Percentiles rank a stretch among this genome's conserved stretches.
Evolutionary conservation across 768 basidiomycete species (phyloP).

Genomic region (Hericium alpestre): DNA sequence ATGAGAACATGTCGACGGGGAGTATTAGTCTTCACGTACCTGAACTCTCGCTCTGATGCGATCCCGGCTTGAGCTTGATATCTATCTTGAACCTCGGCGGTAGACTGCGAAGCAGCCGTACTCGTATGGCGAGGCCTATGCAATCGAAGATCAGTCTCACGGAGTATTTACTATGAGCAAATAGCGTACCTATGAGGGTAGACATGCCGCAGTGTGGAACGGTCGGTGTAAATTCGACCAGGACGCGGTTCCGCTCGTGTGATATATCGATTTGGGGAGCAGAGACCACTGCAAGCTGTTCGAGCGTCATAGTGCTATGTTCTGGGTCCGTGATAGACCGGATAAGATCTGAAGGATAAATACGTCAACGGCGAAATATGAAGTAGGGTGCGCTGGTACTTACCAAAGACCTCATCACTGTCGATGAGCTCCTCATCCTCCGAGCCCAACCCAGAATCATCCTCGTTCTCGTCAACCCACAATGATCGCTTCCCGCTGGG

Average conservation of each 20-base stretch:
- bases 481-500: conserved; percentile 38
- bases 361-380: not conserved
- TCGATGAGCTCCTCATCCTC: conserved; percentile 63
- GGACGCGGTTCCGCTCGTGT: conserved; percentile 47
- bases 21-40: conserved; percentile 29
- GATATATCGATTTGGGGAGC: conserved; percentile 66
- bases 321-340: conserved; percentile 92
- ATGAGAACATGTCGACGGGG: not conserved
- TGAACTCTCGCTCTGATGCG: conserved; percentile 89
- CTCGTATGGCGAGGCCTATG: conserved; percentile 88
- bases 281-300: conserved; percentile 92
- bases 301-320: conserved; percentile 80
- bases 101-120: conserved; percentile 78
- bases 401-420: conserved; percentile 88
- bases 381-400: not conserved
- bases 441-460: conserved; percentile 16
- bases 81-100: conserved; percentile 93
- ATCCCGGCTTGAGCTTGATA: conserved; percentile 85
- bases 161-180: not conserved
- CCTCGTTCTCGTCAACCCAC: conserved; percentile 34
- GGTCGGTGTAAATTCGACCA: conserved; percentile 93
- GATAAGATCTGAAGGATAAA: conserved; percentile 60
- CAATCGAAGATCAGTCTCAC: not conserved
- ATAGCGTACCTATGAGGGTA: conserved; percentile 75
- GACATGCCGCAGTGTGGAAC: conserved; percentile 98